Evolutionary conservation across 495 filamentous ascomycete species (phyloP).

Genomic region (Oleoguttula mirabilis): DNA sequence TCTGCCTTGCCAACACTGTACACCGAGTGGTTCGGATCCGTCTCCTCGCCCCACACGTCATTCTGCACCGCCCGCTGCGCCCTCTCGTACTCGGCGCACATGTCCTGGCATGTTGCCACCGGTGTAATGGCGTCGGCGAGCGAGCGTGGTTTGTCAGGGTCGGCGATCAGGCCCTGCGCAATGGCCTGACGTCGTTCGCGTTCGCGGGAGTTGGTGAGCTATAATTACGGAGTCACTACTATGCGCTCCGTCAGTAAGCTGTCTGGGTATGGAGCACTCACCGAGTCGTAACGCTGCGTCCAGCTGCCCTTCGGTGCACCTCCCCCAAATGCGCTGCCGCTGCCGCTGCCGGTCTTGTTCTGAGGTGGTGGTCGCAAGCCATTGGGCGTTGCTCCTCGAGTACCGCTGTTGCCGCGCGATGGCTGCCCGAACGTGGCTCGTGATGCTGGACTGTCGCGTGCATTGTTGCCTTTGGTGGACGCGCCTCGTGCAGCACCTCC

Average conservation of each 20-base stretch:
- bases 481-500: conserved; percentile 6
- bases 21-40: conserved; percentile 23
- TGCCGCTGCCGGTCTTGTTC: not conserved
- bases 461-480: too few relatives aligned
- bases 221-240: conserved; percentile 11
- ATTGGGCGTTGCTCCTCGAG: too few relatives aligned
- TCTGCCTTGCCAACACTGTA: conserved; percentile 30
- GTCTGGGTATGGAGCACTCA: conserved; percentile 3
- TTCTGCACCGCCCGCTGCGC: conserved; percentile 61
- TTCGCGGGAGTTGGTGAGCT: conserved; percentile 54
- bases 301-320: conserved; percentile 6
- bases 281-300: conserved; percentile 16
- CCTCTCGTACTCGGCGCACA: conserved; percentile 88
- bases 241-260: conserved; percentile 14
- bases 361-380: too few relatives aligned
- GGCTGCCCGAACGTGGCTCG: too few relatives aligned
- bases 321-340: conserved; percentile 8
- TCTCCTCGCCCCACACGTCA: conserved; percentile 43
- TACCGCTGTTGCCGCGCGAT: too few relatives aligned
- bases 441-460: too few relatives aligned
- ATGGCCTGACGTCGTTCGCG: conserved; percentile 59
- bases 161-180: conserved; percentile 63
- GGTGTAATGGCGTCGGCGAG: conserved; percentile 78
- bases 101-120: conserved; percentile 77
- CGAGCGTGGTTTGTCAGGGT: conserved; percentile 71